Evolutionary conservation across 345 rosid species (phyloP).

Genomic region (Combretum micranthum): DNA sequence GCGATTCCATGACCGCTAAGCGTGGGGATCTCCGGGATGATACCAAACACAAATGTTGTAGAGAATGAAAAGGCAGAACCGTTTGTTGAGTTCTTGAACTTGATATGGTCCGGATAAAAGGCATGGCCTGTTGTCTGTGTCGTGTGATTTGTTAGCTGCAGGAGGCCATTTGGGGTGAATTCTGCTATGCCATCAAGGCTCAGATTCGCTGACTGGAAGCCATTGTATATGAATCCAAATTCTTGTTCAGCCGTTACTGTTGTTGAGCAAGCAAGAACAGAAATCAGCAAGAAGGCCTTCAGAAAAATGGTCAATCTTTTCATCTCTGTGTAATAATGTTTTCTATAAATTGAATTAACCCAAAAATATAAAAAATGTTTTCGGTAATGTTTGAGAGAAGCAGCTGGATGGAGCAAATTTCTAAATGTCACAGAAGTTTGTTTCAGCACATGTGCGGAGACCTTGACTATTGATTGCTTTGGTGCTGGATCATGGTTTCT

Average conservation of each 20-base stretch:
- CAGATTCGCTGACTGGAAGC: conserved; percentile 12
- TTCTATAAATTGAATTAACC: no score
- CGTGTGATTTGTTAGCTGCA: conserved; percentile 46
- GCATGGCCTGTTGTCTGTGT: conserved; percentile 30
- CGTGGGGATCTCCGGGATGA: conserved; percentile 23
- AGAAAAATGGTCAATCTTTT: no score
- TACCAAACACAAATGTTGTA: conserved; percentile 13
- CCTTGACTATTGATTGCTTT: no score
- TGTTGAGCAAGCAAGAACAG: not conserved
- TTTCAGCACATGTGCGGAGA: no score
- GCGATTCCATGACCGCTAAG: no score
- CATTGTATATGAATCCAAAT: not conserved
- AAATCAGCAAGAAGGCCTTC: not conserved
- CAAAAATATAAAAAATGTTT: no score
- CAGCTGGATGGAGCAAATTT: no score
- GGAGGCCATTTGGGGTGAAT: conserved; percentile 31
- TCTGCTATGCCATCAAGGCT: conserved; percentile 30
- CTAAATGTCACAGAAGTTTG: no score
- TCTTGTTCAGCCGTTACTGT: not conserved
- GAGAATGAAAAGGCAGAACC: conserved; percentile 33
- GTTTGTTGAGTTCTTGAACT: conserved; percentile 33
- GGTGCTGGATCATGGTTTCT: no score
- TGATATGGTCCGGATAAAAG: conserved; percentile 26
- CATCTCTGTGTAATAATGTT: no score
- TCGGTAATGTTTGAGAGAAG: no score